A percentile compares a stretch with the other conserved stretches of the same genome.
Conservation (phyloP, 2,329 filamentous ascomycete species). For the Hymenotorrendiella dingleyae region DNA sequence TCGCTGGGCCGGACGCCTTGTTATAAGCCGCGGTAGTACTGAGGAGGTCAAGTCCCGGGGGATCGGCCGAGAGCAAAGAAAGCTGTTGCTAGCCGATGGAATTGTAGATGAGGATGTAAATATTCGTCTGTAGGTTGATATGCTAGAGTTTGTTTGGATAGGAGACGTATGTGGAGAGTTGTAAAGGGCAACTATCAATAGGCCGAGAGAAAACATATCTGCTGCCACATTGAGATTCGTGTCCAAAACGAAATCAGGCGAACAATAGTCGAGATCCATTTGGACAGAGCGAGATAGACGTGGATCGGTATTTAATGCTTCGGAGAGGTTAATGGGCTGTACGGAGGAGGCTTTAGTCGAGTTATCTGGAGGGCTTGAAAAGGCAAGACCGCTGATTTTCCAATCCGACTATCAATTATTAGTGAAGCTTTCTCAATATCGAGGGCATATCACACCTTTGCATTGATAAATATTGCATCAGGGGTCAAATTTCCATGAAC, state of each 20-base stretch:
- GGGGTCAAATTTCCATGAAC: constrained; percentile 94
- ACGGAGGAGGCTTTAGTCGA: constrained; percentile 71
- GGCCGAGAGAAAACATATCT: constrained; percentile 89
- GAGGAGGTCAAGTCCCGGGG: constrained; percentile 71
- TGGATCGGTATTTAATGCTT: constrained; percentile 79
- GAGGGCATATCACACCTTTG: constrained; percentile 56
- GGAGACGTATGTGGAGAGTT: constrained; percentile 91
- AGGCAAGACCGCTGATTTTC: constrained; percentile 95
- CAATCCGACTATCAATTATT: constrained; percentile 69
- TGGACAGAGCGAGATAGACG: constrained; percentile 78
- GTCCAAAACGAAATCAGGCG: constrained; percentile 91
- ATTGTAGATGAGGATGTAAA: constrained; percentile 74
- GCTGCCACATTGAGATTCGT: constrained; percentile 76
- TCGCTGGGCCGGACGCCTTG: constrained; percentile 77
- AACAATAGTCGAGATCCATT: constrained; percentile 86
- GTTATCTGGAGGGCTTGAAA: constrained; percentile 74
- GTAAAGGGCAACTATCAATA: constrained; percentile 84
- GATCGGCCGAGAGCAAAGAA: constrained; percentile 70
- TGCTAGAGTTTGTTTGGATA: constrained; percentile 71
- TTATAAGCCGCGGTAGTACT: constrained; percentile 80
- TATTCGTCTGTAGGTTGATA: constrained; percentile 78
- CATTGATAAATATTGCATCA: constrained; percentile 88
- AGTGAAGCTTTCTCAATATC: constrained; percentile 19
- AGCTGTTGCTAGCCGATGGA: constrained; percentile 77
- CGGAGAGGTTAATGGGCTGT: constrained; percentile 72